Evolutionary conservation across 2,329 filamentous ascomycete species (phyloP), one percentile per base, ranked within the genome.

Genomic region (Cryoendolithus antarcticus): DNA sequence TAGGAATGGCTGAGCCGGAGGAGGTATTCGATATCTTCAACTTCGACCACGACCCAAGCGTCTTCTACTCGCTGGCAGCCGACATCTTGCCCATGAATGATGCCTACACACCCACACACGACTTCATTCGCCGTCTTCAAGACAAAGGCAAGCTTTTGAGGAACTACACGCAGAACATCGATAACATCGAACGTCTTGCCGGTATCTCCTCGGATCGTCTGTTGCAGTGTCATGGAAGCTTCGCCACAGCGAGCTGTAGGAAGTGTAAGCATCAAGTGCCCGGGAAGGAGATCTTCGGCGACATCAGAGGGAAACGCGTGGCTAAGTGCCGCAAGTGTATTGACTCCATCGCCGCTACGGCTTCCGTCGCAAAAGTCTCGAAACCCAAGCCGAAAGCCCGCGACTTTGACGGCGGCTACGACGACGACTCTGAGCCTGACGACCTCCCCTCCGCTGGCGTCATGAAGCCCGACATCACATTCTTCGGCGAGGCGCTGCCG

Each of bases 131-230:
- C 28, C 71, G 95, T 51, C 73, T 98, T 29, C 84, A 98, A 61
- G 74, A 89, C 50, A 82, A 86, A 60, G 78, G 75, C 48, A 94
- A 94, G 61, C 74, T 98, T 5, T 74, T 95, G 43, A 96, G 88
- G 32, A 95, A 96, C 64, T 98, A 95, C 66, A 93, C 91, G 0
- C 91, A 98, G 59, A 98, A 98, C 61, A 96, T 98, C 55, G 91
- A 98, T 67, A 53, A 48, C 30, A 77, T 95, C 37, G 89, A 98
- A 61, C 74, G 79, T 44, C 79, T 83, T 53, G 89, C 89, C 0
- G 91, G 91, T 13, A 84, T 98, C 44, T 63, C 69, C 13, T 72
- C 76, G 1, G 79, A 84, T 28, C 93, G 91, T 56, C 72, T 96
- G 11, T 81, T 98, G 21, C 89, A 98, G 62, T 96, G 91, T 58